A percentile compares a stretch with the other conserved stretches of the same genome.
phyloP scores from a whole-genome alignment of 2,329 filamentous ascomycete species.

The Pestalotiopsis sp. region DNA sequence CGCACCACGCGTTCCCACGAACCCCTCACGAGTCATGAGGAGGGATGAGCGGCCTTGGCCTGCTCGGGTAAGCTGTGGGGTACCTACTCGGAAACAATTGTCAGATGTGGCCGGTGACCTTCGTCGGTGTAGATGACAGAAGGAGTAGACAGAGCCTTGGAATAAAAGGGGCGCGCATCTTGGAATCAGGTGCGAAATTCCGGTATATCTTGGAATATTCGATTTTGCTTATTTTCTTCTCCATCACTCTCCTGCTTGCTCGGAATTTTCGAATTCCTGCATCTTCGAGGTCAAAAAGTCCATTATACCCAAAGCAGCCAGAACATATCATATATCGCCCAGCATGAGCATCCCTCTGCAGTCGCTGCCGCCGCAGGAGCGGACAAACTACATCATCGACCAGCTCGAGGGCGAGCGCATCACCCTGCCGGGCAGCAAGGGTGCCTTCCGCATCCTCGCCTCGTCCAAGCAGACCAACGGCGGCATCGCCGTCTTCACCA shows the following conservation, averaged over 20 bases:
- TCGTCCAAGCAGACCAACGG: slow-evolving; percentile 55
- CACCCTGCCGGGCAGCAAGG: slow-evolving; percentile 55
- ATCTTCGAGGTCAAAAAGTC: neutral
- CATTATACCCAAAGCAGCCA: neutral
- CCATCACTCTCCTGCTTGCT: no score
- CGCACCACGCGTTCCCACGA: neutral
- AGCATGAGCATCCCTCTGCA: slow-evolving; percentile 35
- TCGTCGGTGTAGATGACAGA: neutral
- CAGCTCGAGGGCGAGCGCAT: slow-evolving; percentile 54
- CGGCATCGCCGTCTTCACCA: slow-evolving; percentile 52
- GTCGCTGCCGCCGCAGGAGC: slow-evolving; percentile 36
- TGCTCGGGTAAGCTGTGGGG: neutral
- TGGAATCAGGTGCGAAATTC: neutral
- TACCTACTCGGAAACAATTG: neutral
- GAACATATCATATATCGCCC: neutral
- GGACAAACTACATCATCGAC: slow-evolving; percentile 47
- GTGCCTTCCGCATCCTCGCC: slow-evolving; percentile 51
- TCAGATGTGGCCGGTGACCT: neutral
- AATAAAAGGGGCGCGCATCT: neutral
- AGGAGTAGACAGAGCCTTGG: neutral
- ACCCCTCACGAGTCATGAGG: slow-evolving; percentile 3
- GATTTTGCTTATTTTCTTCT: neutral
- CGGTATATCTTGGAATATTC: neutral
- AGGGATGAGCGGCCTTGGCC: neutral
- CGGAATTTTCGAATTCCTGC: neutral